These are phyloP conservation scores for Phoma herbarum DNA, from an alignment of 2,329 filamentous ascomycete genomes.

Conservation along the genomic window DNA sequence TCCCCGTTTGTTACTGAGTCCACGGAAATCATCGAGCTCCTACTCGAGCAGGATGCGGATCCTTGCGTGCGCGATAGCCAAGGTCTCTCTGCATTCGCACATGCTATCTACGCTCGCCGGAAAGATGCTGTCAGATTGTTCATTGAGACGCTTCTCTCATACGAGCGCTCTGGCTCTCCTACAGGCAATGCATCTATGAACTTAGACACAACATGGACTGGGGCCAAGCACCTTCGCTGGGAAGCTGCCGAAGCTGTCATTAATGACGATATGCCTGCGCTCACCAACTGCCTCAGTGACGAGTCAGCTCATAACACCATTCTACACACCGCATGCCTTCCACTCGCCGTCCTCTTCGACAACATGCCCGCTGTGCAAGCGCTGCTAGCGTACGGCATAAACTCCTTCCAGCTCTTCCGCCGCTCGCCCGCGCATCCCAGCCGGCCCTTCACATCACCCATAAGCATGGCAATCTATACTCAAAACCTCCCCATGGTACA, in stretches of 20 bases:
- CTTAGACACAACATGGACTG: slow-evolving; percentile 20
- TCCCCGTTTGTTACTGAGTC: slow-evolving; percentile 22
- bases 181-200: slow-evolving; percentile 20
- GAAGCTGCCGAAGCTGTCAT: slow-evolving; percentile 19
- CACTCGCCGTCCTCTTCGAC: slow-evolving; percentile 19
- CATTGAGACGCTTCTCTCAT: slow-evolving; percentile 5
- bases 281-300: slow-evolving; percentile 8
- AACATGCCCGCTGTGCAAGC: slow-evolving; percentile 15
- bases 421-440: slow-evolving; percentile 14
- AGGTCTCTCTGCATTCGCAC: slow-evolving; percentile 20
- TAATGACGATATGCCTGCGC: slow-evolving; percentile 14
- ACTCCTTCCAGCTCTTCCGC: slow-evolving; percentile 18
- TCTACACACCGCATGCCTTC: slow-evolving; percentile 18
- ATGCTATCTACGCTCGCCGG: slow-evolving; percentile 20
- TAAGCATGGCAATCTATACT: slow-evolving; percentile 16
- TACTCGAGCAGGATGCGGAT: slow-evolving; percentile 21
- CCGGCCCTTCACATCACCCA: slow-evolving; percentile 20
- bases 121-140: slow-evolving; percentile 15
- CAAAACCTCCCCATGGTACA: not conserved
- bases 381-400: slow-evolving; percentile 18
- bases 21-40: slow-evolving; percentile 17
- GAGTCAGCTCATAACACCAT: slow-evolving; percentile 9
- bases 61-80: slow-evolving; percentile 19
- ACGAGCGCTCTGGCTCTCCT: slow-evolving; percentile 10
- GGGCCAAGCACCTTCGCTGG: slow-evolving; percentile 21